Base-by-base conservation (phyloP, 78 protist species). In the Dictyostelium brefeldianum region DNA sequence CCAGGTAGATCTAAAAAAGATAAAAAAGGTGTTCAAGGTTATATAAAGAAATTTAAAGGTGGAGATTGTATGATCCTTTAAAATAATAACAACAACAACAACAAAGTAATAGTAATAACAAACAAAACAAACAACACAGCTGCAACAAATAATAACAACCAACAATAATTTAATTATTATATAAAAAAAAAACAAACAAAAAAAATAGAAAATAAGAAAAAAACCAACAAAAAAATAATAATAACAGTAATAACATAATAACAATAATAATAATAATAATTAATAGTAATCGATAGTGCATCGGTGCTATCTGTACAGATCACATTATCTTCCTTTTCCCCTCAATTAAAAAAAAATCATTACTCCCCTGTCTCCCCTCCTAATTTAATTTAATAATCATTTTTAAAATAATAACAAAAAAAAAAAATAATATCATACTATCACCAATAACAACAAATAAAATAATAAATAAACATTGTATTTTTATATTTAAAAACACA, bases 1-100 rank as follows among this genome's bases (percentile, higher is more conserved):
- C 93, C 93, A 54, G 91, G 91, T 14, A 74, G 89, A 53, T 29
- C 48, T 31, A 83, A 83, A 53, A 92, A 81, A 50, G 91, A 80
- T 17, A 92, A 92, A 71, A 83, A 81, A 54, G 71, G 81, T 12
- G 22, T 74, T 6, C 31, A 64, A 59, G 78, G 78, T 73, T 15
- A n/a, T 22, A 11, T 91, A 4, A 73, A 57, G 29, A 91, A 85
- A 64, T n/a, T 83, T 56, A 83, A 83, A 83, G 90, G 90, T 82
- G 91, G 85, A 25, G 77, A 83, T 53, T 85, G 92, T 75, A 74
- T 59, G n/a, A 85, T 85, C 65, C 48, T 85, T 43, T 85, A 85
- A 78, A 64, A 51, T 22, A 36, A 36, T 36, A 36, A 36, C 43
- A 36, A 36, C 43, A 36, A 36, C 43, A 36, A 51, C 56, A 51